phyloP scores from a whole-genome alignment of 371 early-diverging fungal species.

The Dentiscutata heterogama region DNA sequence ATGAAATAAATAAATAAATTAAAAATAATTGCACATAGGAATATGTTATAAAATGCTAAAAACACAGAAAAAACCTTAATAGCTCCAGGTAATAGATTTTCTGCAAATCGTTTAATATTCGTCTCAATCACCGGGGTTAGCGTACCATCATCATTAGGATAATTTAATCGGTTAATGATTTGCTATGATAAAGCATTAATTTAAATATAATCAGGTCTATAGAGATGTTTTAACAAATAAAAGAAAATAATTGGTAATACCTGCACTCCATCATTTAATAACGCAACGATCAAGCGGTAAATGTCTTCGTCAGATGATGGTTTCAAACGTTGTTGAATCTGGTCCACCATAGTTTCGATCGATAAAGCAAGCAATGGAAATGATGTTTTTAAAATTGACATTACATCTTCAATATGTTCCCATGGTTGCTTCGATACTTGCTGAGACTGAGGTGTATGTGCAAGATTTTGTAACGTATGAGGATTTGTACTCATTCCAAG shows the following conservation, averaged over 20 bases:
- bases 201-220: neutral
- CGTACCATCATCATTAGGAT: slow-evolving; percentile 70
- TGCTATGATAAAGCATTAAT: slow-evolving; percentile 57
- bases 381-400: slow-evolving; percentile 96
- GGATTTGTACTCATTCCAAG: neutral
- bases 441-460: slow-evolving; percentile 33
- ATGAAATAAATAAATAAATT: slow-evolving; percentile 37
- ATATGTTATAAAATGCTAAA: slow-evolving; percentile 36
- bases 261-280: slow-evolving; percentile 91
- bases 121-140: slow-evolving; percentile 80
- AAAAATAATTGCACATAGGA: neutral
- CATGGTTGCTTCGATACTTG: slow-evolving; percentile 66
- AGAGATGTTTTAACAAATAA: too few species aligned
- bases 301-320: slow-evolving; percentile 96
- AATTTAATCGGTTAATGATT: slow-evolving; percentile 69
- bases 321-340: slow-evolving; percentile 91
- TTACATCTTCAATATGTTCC: slow-evolving; percentile 93
- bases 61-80: slow-evolving; percentile 54
- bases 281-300: slow-evolving; percentile 90
- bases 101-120: slow-evolving; percentile 88
- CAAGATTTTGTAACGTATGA: slow-evolving; percentile 23
- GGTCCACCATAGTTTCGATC: slow-evolving; percentile 98
- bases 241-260: slow-evolving; percentile 54
- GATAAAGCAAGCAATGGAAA: slow-evolving; percentile 94
- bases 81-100: slow-evolving; percentile 81